A percentile compares a stretch with the other conserved stretches of the same genome.
Conservation (phyloP, 148 eudicot genomes). For the Pharnaceum exiguum region DNA sequence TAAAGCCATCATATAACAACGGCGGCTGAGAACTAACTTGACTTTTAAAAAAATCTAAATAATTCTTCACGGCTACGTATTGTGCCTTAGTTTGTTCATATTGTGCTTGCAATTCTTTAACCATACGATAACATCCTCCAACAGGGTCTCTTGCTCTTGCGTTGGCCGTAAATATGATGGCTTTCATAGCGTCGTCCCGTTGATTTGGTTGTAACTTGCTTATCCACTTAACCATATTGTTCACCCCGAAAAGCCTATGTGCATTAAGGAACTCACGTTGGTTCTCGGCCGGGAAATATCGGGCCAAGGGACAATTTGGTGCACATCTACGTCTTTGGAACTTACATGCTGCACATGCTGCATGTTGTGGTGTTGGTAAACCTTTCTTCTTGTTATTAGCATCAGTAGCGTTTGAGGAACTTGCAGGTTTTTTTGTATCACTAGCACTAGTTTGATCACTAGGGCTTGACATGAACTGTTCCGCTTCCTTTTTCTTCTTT, state of each 20-base stretch:
- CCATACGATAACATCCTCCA: slow-evolving; percentile 10
- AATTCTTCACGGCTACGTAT: neutral
- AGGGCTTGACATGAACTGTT: no score
- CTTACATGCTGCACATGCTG: slow-evolving; percentile 29
- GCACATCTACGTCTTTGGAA: slow-evolving; percentile 16
- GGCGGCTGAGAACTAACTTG: no score
- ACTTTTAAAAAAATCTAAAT: neutral
- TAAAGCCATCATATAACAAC: no score
- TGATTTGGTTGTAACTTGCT: neutral
- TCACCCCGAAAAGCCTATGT: slow-evolving; percentile 19
- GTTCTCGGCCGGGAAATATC: slow-evolving; percentile 18
- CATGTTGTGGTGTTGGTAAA: no score
- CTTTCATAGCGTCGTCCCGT: slow-evolving; percentile 4
- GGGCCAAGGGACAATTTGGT: slow-evolving; percentile 15
- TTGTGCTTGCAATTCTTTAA: neutral
- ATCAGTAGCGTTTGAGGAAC: neutral
- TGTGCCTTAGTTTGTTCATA: neutral
- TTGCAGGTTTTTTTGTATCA: neutral
- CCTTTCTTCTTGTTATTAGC: neutral
- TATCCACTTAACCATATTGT: slow-evolving; percentile 15
- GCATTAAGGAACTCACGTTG: slow-evolving; percentile 11
- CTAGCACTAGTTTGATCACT: no score
- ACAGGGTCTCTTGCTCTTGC: slow-evolving; percentile 13
- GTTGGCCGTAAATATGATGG: slow-evolving; percentile 6
- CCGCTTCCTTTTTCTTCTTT: no score